Evolutionary conservation across 2,329 filamentous ascomycete genomes (phyloP).

Genomic region (Gnomoniopsis sp.): DNA sequence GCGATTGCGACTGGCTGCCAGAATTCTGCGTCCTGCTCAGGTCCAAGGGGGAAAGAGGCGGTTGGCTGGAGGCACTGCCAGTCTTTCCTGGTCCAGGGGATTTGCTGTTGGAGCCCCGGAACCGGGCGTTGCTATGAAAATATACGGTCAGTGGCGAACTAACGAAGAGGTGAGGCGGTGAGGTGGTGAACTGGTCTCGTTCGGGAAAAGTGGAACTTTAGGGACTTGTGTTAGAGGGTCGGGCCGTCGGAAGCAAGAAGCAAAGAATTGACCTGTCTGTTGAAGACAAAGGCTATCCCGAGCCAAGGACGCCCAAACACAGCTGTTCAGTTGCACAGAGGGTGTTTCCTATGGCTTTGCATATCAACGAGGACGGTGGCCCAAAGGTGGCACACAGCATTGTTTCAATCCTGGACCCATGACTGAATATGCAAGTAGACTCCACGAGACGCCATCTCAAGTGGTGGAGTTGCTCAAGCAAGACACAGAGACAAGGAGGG

Average conservation of each 20-base stretch:
- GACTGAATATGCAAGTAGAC: neutral
- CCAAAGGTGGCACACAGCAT: neutral
- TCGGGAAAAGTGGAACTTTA: slow-evolving; percentile 7
- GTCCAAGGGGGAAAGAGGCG: slow-evolving; percentile 15
- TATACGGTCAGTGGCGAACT: slow-evolving; percentile 10
- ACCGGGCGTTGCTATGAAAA: slow-evolving; percentile 50
- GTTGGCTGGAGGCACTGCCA: slow-evolving; percentile 41
- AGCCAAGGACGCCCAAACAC: neutral
- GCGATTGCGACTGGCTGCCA: slow-evolving; percentile 33
- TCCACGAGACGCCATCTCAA: neutral
- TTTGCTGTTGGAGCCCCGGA: slow-evolving; percentile 53
- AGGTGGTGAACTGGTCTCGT: neutral
- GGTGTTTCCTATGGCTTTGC: neutral
- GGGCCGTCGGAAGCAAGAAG: neutral
- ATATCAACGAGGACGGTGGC: neutral
- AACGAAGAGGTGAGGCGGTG: slow-evolving; percentile 5
- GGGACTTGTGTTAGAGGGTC: neutral
- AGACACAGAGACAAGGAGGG: neutral
- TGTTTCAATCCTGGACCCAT: neutral
- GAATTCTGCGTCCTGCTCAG: slow-evolving; percentile 41
- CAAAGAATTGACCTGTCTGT: neutral
- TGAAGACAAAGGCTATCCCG: neutral
- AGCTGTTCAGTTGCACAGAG: neutral
- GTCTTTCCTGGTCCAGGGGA: slow-evolving; percentile 50
- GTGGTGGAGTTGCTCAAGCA: neutral